These are phyloP conservation scores for Candida albicans DNA, from an alignment of 1,139 yeast species.

Conservation along the genomic window DNA sequence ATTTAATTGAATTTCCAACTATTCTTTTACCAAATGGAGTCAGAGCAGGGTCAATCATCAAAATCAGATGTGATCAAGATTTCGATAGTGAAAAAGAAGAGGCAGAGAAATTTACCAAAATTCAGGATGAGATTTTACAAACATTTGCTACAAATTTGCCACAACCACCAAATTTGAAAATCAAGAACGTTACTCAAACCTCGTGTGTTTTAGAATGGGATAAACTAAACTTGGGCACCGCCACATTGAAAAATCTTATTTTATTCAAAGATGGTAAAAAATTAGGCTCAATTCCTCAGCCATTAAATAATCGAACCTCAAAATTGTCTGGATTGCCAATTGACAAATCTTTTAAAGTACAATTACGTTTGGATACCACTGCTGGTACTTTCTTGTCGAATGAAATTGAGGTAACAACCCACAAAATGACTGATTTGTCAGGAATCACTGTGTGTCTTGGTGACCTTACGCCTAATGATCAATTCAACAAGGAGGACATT, in stretches of 20 bases:
- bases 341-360: slow-evolving; percentile 79
- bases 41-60: slow-evolving; percentile 90
- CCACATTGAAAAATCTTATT: slow-evolving; percentile 73
- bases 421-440: slow-evolving; percentile 92
- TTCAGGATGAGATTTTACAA: slow-evolving; percentile 73
- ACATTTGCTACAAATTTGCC: slow-evolving; percentile 79
- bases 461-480: slow-evolving; percentile 63
- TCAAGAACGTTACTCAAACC: slow-evolving; percentile 87
- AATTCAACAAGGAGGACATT: slow-evolving; percentile 61
- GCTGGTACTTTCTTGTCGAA: slow-evolving; percentile 83
- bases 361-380: slow-evolving; percentile 78
- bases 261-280: slow-evolving; percentile 78
- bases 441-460: slow-evolving; percentile 95
- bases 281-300: slow-evolving; percentile 84
- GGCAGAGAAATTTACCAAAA: slow-evolving; percentile 52
- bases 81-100: slow-evolving; percentile 66
- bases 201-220: slow-evolving; percentile 96
- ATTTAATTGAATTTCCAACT: slow-evolving; percentile 94
- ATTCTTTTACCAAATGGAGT: slow-evolving; percentile 88
- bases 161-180: slow-evolving; percentile 63
- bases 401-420: slow-evolving; percentile 71
- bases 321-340: slow-evolving; percentile 90
- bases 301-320: slow-evolving; percentile 75
- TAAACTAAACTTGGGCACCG: slow-evolving; percentile 76
- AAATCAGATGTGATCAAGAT: slow-evolving; percentile 82